Evolutionary conservation across 352 stramenopile species (phyloP).

Genomic region (Pythium chondricola): DNA sequence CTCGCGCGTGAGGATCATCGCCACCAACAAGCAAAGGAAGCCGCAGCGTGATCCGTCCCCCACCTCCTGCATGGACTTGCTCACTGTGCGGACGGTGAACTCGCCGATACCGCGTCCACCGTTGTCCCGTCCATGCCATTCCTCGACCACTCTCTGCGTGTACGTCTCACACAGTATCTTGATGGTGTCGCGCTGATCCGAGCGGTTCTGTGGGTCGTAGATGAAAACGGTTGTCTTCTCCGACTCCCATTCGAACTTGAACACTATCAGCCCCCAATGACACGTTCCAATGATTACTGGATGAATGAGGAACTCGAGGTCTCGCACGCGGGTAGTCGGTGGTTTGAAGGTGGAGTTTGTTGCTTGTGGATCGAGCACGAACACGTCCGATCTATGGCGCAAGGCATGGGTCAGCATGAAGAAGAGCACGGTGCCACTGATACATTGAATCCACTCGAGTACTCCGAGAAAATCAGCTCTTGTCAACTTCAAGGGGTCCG

Average conservation of each 20-base stretch:
- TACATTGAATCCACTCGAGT: not conserved
- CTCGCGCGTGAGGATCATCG: too few species aligned
- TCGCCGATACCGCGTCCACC: not conserved
- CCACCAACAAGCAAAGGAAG: not conserved
- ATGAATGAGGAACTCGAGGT: not conserved
- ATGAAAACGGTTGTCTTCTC: not conserved
- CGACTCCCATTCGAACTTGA: constrained; percentile 1
- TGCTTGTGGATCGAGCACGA: constrained; percentile 1
- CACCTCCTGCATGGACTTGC: constrained; percentile 1
- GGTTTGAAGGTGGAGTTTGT: not conserved
- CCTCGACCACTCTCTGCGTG: not conserved
- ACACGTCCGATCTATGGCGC: not conserved
- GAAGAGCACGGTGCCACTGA: not conserved
- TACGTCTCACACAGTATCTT: not conserved
- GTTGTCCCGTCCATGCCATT: not conserved
- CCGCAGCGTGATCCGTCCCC: not conserved
- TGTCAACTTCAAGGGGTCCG: too few species aligned
- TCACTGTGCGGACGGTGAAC: not conserved
- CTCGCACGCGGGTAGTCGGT: not conserved
- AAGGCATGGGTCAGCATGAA: not conserved
- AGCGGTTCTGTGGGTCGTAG: not conserved
- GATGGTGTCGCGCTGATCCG: not conserved
- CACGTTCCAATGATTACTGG: not conserved
- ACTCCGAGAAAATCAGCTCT: not conserved
- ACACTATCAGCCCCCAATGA: constrained; percentile 2